Percentiles rank a stretch among this genome's conserved stretches.
Conservation (phyloP, 495 filamentous ascomycete species). For the Beverwykella pulmonaria region DNA sequence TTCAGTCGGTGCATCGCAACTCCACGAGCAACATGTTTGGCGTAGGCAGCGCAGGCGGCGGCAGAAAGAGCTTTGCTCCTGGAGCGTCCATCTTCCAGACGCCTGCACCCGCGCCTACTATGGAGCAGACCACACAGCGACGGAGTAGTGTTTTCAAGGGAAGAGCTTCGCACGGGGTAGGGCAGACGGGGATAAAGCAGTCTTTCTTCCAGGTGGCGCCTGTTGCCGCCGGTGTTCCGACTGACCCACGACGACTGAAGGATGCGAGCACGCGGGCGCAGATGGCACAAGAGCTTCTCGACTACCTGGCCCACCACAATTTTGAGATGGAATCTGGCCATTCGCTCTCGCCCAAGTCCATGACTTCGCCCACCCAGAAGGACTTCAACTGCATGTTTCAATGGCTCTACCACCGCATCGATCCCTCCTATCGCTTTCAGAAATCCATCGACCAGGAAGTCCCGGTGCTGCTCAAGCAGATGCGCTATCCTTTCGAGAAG, state of each 20-base stretch:
- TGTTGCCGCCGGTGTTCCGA: slow-evolving; percentile 72
- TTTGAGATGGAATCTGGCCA: slow-evolving; percentile 99
- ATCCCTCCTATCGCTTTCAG: slow-evolving; percentile 86
- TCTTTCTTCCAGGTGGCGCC: slow-evolving; percentile 91
- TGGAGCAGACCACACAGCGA: slow-evolving; percentile 61
- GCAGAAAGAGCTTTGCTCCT: slow-evolving; percentile 73
- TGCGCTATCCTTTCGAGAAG: slow-evolving; percentile 92
- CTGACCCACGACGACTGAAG: slow-evolving; percentile 86
- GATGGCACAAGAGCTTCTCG: slow-evolving; percentile 85
- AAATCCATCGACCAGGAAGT: slow-evolving; percentile 94
- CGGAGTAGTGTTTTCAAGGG: slow-evolving; percentile 83
- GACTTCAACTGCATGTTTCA: slow-evolving; percentile 97
- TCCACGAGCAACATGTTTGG: slow-evolving; percentile 72
- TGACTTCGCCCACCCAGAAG: slow-evolving; percentile 94
- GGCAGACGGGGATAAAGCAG: slow-evolving; percentile 60
- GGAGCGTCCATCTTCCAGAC: slow-evolving; percentile 51
- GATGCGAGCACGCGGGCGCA: slow-evolving; percentile 73
- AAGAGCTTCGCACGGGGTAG: slow-evolving; percentile 62
- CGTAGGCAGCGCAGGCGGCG: slow-evolving; percentile 51
- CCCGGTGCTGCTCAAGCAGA: slow-evolving; percentile 82
- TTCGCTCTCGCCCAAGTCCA: slow-evolving; percentile 78
- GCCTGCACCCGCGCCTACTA: slow-evolving; percentile 45
- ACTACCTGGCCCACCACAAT: slow-evolving; percentile 85
- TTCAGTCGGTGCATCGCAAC: slow-evolving; percentile 83
- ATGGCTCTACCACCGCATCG: slow-evolving; percentile 93